Evolutionary conservation across 257 asterid genomes (phyloP).

Genomic region (Ocimum tenuiflorum): DNA sequence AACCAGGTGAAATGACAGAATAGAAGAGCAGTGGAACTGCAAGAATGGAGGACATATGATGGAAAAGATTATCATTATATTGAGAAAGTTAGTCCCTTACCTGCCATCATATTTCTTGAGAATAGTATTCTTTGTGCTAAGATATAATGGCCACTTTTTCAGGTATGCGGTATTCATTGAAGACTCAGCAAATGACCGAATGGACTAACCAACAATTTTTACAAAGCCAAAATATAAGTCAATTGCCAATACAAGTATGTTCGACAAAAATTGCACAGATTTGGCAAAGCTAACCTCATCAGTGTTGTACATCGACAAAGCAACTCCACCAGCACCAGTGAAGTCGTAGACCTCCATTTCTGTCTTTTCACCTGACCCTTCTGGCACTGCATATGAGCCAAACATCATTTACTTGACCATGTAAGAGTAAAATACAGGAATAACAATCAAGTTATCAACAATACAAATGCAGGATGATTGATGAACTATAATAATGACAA

Average conservation of each 20-base stretch:
- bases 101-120: conserved; percentile 98
- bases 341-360: conserved; percentile 85
- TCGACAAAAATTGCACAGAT: background rate
- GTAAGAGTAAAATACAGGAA: background rate
- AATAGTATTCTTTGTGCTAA: conserved; percentile 95
- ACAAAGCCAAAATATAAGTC: conserved; percentile 12
- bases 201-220: conserved; percentile 47
- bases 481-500: conserved; percentile 5
- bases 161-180: conserved; percentile 79
- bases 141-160: conserved; percentile 98
- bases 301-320: conserved; percentile 96
- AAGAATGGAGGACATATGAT: background rate
- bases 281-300: conserved; percentile 68
- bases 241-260: background rate
- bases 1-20: background rate
- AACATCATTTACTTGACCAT: background rate
- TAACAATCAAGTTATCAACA: background rate
- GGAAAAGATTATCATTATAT: background rate
- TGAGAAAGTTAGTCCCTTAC: conserved; percentile 28
- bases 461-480: background rate
- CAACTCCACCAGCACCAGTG: conserved; percentile 97
- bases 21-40: background rate
- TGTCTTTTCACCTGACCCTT: conserved; percentile 62
- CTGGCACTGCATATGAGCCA: conserved; percentile 56
- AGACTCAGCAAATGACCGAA: conserved; percentile 82